A percentile compares a stretch with the other conserved stretches of the same genome.
These are phyloP conservation scores for Smallanthus sonchifolius DNA, from an alignment of 129 eudicot species.

Conservation along the genomic window DNA sequence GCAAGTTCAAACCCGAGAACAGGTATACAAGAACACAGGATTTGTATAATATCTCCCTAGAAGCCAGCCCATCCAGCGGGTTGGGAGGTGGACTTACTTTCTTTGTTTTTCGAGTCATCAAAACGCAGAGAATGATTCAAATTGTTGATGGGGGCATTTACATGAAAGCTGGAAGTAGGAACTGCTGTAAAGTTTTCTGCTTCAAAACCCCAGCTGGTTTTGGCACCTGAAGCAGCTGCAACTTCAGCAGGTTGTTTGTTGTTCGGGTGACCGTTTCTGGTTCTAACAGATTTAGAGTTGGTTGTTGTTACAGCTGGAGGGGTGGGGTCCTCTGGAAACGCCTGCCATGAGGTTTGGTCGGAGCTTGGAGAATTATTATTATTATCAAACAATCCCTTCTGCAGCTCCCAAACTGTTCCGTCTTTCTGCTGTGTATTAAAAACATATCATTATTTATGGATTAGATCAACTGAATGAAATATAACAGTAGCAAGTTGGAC, in stretches of 20 bases:
- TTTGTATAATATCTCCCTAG: slow-evolving; percentile 28
- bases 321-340: slow-evolving; percentile 51
- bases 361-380: slow-evolving; percentile 32
- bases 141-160: slow-evolving; percentile 32
- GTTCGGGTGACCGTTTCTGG: slow-evolving; percentile 56
- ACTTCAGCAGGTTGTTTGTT: slow-evolving; percentile 37
- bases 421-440: slow-evolving; percentile 32
- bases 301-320: slow-evolving; percentile 26
- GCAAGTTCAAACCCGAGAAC: background rate
- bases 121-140: slow-evolving; percentile 40
- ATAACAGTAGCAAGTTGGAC: background rate
- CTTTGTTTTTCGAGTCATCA: slow-evolving; percentile 51
- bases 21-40: slow-evolving; percentile 26
- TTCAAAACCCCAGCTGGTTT: slow-evolving; percentile 63
- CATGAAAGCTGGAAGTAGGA: slow-evolving; percentile 54
- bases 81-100: slow-evolving; percentile 65
- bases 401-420: slow-evolving; percentile 62
- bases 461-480: background rate
- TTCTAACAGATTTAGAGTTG: slow-evolving; percentile 67
- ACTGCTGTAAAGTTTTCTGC: slow-evolving; percentile 71
- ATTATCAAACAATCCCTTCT: slow-evolving; percentile 56
- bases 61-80: slow-evolving; percentile 99
- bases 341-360: slow-evolving; percentile 70
- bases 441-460: background rate
- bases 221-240: slow-evolving; percentile 26